Evolutionary conservation across 2,329 filamentous ascomycete species (phyloP).

Genomic region (Rutstroemia sp.): DNA sequence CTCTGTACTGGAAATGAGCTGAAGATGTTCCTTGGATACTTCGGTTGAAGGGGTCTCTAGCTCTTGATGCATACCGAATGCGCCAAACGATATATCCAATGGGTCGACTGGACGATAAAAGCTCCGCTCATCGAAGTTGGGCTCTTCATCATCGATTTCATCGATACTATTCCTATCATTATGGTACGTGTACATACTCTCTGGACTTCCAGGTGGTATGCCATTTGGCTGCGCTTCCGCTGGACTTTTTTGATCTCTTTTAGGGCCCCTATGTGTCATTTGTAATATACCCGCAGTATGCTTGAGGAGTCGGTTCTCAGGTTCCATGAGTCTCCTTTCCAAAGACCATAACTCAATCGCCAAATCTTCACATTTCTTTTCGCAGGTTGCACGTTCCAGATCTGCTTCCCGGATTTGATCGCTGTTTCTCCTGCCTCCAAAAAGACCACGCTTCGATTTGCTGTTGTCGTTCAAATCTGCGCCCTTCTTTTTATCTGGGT

Average conservation of each 20-base stretch:
- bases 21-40: constrained; percentile 30
- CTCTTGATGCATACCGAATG: constrained; percentile 20
- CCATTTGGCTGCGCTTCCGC: constrained; percentile 36
- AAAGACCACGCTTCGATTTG: constrained; percentile 41
- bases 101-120: constrained; percentile 64
- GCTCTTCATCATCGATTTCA: constrained; percentile 38
- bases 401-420: constrained; percentile 49
- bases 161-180: constrained; percentile 54
- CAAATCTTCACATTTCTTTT: constrained; percentile 78
- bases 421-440: constrained; percentile 38
- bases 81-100: constrained; percentile 40
- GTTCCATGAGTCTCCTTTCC: constrained; percentile 67
- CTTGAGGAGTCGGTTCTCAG: constrained; percentile 70
- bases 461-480: constrained; percentile 39
- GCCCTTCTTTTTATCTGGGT: constrained; percentile 49
- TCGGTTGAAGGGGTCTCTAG: constrained; percentile 11
- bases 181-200: constrained; percentile 66
- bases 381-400: constrained; percentile 65
- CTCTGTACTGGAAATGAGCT: constrained; percentile 54
- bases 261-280: constrained; percentile 73
- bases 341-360: constrained; percentile 72
- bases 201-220: constrained; percentile 68
- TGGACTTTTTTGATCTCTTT: constrained; percentile 38
- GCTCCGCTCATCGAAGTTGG: constrained; percentile 70
- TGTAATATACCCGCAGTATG: constrained; percentile 92